A percentile compares a stretch with the other conserved stretches of the same genome.
phyloP scores from a whole-genome alignment of 768 basidiomycete species.

The Naematelia encephala region DNA sequence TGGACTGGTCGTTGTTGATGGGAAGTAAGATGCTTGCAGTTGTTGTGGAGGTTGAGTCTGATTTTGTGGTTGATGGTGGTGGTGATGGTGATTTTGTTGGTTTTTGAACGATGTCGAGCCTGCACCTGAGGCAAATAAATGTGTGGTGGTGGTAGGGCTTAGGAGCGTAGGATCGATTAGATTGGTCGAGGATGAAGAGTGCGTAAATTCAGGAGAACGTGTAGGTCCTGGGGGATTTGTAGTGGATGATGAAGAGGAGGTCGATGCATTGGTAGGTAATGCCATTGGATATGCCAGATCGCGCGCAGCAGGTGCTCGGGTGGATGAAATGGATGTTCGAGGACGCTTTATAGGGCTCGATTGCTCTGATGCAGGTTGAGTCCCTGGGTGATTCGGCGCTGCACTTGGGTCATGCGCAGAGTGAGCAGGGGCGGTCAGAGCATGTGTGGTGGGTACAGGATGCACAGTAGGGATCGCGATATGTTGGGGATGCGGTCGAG shows the following conservation, averaged over 20 bases:
- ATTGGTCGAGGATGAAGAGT: constrained; percentile 5
- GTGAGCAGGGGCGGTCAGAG: not conserved
- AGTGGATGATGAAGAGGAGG: not conserved
- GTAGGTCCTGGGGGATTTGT: not conserved
- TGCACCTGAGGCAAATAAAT: not conserved
- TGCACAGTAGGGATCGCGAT: not conserved
- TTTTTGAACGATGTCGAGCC: not conserved
- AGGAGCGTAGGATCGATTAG: not conserved
- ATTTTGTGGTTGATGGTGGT: constrained; percentile 10
- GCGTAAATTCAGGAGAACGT: constrained; percentile 4
- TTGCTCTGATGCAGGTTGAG: not conserved
- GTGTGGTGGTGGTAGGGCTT: not conserved
- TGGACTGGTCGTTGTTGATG: not conserved
- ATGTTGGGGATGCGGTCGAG: not conserved
- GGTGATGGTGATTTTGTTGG: constrained; percentile 1
- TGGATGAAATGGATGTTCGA: not conserved
- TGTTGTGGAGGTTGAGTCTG: constrained; percentile 15
- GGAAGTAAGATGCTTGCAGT: not conserved
- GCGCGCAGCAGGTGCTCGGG: not conserved
- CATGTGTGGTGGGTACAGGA: not conserved
- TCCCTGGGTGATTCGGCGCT: not conserved
- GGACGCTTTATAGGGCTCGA: not conserved
- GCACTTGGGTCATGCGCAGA: not conserved
- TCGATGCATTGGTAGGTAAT: not conserved
- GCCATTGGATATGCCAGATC: not conserved